Evolutionary conservation across 805 yeast species (phyloP), one percentile per base, ranked within the genome.

Genomic region (Saccharomyces paradoxus): DNA sequence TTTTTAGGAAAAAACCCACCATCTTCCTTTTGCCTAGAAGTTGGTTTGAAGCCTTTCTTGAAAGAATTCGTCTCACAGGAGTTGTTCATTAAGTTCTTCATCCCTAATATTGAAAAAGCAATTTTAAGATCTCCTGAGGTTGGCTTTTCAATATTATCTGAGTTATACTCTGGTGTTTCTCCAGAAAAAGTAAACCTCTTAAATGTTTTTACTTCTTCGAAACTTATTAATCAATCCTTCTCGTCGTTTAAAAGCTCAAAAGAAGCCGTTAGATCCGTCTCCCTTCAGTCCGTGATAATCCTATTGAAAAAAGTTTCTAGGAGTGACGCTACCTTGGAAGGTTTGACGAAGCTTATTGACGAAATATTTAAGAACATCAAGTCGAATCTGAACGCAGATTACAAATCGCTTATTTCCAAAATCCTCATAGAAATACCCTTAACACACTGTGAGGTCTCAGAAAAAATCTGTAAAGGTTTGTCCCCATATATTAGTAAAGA

Each of bases 111-210:
- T 50, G 91, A 87, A 62, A 89, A 86, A 65, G 80, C 91, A 0
- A 75, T 86, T 50, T 74, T 91, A 58, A 80, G 96, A 67, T 81
- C 95, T 2, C 85, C 96, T 0, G 97, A 89, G 63, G 68, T 74
- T 41, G 80, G 88, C 0, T 79, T 89, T 54, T 77, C 76, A 21
- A 65, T 84, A n/a, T 66, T 86, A 2, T 79, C 83, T 3, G 74
- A 76, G 10, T 63, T 89, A 8, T 73, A 58, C 48, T 31, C 57
- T 8, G 76, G 51, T 41, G 50, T 69, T 3, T 51, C 63, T 48
- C 53, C 74, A 3, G 53, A 64, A 1, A 58, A 65, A 1, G 63
- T 81, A 22, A 80, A 81, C 54, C 58, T 80, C n/a, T 69, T 80
- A 13, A 64, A 70, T 10, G 60, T 68, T 1, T 65, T 81, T 9